A percentile compares a stretch with the other conserved stretches of the same genome.
phyloP scores from a whole-genome alignment of 106 monocot species.

The Agapanthus africanus region DNA sequence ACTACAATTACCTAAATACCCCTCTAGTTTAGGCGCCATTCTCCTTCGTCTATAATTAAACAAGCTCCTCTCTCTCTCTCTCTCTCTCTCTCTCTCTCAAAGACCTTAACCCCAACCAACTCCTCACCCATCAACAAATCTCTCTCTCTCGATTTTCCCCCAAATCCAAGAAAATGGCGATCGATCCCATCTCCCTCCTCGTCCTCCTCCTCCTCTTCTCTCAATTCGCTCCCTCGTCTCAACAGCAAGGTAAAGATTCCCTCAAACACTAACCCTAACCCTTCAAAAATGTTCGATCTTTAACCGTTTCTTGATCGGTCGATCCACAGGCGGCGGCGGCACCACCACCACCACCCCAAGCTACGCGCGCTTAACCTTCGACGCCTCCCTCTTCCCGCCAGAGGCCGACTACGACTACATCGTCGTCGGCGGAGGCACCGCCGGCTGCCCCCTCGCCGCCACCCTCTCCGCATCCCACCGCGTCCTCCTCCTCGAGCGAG shows the following conservation, averaged over 20 bases:
- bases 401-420: constrained; percentile 70
- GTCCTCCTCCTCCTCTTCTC: constrained; percentile 7
- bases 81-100: neutral
- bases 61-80: neutral
- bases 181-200: constrained; percentile 1
- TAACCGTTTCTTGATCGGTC: neutral
- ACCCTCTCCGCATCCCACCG: constrained; percentile 40
- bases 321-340: neutral
- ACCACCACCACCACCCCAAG: neutral
- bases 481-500: constrained; percentile 69
- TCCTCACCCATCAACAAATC: constrained; percentile 1
- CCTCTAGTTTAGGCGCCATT: constrained; percentile 5
- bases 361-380: constrained; percentile 45
- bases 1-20: neutral
- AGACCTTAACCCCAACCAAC: too few species aligned
- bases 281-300: neutral
- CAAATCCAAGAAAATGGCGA: constrained; percentile 11
- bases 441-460: constrained; percentile 76
- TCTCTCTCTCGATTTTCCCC: neutral
- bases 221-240: neutral
- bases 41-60: neutral
- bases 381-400: constrained; percentile 44
- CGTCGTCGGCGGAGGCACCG: constrained; percentile 66
- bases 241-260: neutral
- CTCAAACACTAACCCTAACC: neutral